Evolutionary conservation across 169 alveolate genomes (phyloP).

Genomic region (Plasmodium yoelii): DNA sequence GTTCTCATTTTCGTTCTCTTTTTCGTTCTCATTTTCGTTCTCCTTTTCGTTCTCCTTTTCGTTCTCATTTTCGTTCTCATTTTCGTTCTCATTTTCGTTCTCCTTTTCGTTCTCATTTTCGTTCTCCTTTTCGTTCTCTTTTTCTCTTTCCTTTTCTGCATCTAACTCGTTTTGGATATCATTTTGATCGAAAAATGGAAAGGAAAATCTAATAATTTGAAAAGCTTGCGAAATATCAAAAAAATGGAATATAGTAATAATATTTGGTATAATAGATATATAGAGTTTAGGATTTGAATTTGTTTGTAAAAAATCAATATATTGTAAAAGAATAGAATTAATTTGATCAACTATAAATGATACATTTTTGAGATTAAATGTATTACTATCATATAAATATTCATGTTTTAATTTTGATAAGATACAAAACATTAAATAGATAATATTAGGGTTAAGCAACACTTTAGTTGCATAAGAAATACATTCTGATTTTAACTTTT

Average conservation of each 20-base stretch:
- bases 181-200: slow-evolving; percentile 26
- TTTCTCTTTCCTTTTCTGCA: background rate
- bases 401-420: slow-evolving; percentile 58
- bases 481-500: slow-evolving; percentile 18
- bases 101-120: too few species aligned
- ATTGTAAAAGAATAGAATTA: slow-evolving; percentile 43
- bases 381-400: slow-evolving; percentile 66
- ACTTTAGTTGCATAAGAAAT: slow-evolving; percentile 15
- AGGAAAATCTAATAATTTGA: slow-evolving; percentile 33
- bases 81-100: too few species aligned
- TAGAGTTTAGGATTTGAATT: slow-evolving; percentile 27
- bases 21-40: too few species aligned
- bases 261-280: slow-evolving; percentile 24
- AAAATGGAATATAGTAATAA: slow-evolving; percentile 16
- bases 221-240: slow-evolving; percentile 56
- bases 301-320: slow-evolving; percentile 33
- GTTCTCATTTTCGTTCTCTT: too few species aligned
- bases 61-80: too few species aligned
- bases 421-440: slow-evolving; percentile 23
- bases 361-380: slow-evolving; percentile 39
- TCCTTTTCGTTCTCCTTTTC: too few species aligned
- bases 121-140: too few species aligned
- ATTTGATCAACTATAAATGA: slow-evolving; percentile 34
- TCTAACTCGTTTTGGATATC: background rate
- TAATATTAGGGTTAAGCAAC: slow-evolving; percentile 36